Conservation (phyloP, 345 rosid genomes). For the Eucalyptus pumila region DNA sequence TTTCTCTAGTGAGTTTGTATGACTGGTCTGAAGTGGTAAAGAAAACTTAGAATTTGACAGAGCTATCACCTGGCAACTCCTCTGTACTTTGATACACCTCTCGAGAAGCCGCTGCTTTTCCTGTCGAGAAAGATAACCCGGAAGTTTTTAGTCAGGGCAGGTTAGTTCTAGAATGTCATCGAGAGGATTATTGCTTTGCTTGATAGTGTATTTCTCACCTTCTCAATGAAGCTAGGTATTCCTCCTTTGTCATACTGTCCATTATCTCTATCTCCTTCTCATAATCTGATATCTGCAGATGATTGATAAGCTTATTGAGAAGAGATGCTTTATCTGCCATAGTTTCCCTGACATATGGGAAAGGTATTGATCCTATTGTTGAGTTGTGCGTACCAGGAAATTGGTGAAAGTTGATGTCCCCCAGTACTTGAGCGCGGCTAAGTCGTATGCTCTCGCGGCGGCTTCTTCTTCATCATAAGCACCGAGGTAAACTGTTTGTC, state of each 20-base stretch:
- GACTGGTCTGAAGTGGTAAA: not conserved
- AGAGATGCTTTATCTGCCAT: not conserved
- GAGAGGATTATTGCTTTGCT: not conserved
- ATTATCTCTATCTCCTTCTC: slow-evolving; percentile 42
- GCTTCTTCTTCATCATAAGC: slow-evolving; percentile 62
- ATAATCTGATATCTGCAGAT: slow-evolving; percentile 32
- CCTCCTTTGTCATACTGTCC: slow-evolving; percentile 50
- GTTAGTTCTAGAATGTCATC: not conserved
- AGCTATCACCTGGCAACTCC: slow-evolving; percentile 50
- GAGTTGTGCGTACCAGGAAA: slow-evolving; percentile 19
- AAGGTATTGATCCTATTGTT: not conserved
- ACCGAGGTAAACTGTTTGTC: slow-evolving; percentile 43
- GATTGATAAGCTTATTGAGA: not conserved
- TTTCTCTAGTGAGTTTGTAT: not conserved
- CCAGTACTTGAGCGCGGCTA: slow-evolving; percentile 62
- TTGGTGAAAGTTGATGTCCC: slow-evolving; percentile 49
- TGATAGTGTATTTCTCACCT: slow-evolving; percentile 9
- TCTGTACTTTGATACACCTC: slow-evolving; percentile 62
- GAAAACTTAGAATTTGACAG: not conserved
- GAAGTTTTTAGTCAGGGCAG: not conserved
- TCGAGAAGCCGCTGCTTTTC: slow-evolving; percentile 61
- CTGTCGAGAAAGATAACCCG: slow-evolving; percentile 5
- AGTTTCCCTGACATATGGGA: not conserved
- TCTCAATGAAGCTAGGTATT: slow-evolving; percentile 49
- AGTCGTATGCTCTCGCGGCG: slow-evolving; percentile 62